Percentiles rank a stretch among this genome's conserved stretches.
These are phyloP conservation scores for Penicillium nucicola DNA, from an alignment of 495 filamentous ascomycete species.

Conservation along the genomic window DNA sequence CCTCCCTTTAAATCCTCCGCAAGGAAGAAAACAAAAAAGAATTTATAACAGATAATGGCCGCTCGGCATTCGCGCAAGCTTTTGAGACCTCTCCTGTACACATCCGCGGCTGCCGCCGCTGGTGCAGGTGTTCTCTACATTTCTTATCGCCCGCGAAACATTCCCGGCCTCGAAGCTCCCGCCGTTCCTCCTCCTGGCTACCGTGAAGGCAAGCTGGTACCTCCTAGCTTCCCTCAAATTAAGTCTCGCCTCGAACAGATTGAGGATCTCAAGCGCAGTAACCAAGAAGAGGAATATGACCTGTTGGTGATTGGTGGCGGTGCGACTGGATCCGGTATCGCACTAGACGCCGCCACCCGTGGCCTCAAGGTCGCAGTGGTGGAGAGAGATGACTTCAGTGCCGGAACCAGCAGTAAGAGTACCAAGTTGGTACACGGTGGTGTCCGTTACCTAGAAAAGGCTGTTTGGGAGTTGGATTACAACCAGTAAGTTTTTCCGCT, in stretches of 20 bases:
- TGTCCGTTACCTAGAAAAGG: conserved; percentile 95
- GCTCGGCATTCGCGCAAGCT: conserved; percentile 54
- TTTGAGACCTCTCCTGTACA: conserved; percentile 59
- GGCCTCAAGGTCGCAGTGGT: conserved; percentile 90
- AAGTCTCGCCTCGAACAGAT: conserved; percentile 65
- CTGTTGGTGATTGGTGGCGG: conserved; percentile 88
- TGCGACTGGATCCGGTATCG: conserved; percentile 89
- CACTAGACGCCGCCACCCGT: conserved; percentile 88
- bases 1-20: too few species aligned
- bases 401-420: conserved; percentile 93
- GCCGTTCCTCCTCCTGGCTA: conserved; percentile 80
- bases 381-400: conserved; percentile 93
- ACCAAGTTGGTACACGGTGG: conserved; percentile 97
- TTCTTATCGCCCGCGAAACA: conserved; percentile 78
- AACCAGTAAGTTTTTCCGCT: conserved; percentile 59
- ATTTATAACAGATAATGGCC: conserved; percentile 47
- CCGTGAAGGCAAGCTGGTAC: conserved; percentile 71
- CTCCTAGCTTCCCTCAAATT: conserved; percentile 76
- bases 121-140: conserved; percentile 69
- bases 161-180: conserved; percentile 77
- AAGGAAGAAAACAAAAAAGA: background rate
- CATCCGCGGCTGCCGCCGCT: conserved; percentile 51
- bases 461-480: conserved; percentile 94
- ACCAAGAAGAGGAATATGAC: conserved; percentile 62
- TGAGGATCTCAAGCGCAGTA: conserved; percentile 43